phyloP scores from a whole-genome alignment of 257 asterid genomes.

The Euphrasia confusa region DNA sequence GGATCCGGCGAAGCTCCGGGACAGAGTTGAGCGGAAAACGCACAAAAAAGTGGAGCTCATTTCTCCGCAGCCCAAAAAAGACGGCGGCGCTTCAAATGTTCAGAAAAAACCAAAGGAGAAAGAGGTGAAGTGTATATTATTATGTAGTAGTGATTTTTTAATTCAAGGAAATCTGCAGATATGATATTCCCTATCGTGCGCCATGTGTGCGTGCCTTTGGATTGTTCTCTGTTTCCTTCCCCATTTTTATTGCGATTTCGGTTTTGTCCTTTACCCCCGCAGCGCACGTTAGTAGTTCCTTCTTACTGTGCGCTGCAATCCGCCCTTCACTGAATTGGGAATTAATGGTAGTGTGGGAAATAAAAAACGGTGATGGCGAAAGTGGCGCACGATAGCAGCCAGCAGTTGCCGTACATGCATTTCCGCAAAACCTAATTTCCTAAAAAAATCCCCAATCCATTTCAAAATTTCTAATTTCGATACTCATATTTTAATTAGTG shows the following conservation, averaged over 20 bases:
- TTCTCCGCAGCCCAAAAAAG: constrained; percentile 55
- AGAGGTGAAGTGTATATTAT: constrained; percentile 25
- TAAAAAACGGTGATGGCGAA: constrained; percentile 29
- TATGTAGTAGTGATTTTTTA: no score
- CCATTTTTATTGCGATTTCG: no score
- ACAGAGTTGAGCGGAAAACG: constrained; percentile 45
- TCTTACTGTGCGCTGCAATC: not conserved
- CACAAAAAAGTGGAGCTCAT: constrained; percentile 54
- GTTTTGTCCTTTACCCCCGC: no score
- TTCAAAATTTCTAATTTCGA: not conserved
- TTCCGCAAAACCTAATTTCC: not conserved
- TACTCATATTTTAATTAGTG: no score
- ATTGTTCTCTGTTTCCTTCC: no score
- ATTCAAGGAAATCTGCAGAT: not conserved
- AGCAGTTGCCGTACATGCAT: constrained; percentile 11
- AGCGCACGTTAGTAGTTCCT: no score
- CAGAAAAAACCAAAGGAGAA: constrained; percentile 43
- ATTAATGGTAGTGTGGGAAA: not conserved
- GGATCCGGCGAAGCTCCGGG: constrained; percentile 64
- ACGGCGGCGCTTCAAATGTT: constrained; percentile 35
- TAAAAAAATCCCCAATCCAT: not conserved
- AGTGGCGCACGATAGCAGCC: constrained; percentile 30
- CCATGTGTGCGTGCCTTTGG: not conserved
- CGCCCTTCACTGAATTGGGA: not conserved
- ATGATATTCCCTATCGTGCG: constrained; percentile 9